Conservation (phyloP, 1,139 yeast genomes). For the Saccharomyces uvarum region DNA sequence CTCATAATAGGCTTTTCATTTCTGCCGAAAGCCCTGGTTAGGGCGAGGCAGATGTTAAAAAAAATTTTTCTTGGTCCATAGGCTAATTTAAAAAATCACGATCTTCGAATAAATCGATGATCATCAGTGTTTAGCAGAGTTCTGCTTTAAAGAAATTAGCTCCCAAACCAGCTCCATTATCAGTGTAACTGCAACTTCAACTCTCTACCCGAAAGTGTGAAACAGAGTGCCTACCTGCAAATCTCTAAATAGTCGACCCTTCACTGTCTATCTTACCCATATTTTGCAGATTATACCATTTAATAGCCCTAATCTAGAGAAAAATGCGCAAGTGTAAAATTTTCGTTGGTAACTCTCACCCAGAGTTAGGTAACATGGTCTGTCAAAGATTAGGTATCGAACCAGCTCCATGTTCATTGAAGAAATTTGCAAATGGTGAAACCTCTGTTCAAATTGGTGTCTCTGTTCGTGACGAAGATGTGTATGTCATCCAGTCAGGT, state of each 20-base stretch:
- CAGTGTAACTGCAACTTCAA: neutral
- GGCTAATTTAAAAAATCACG: neutral
- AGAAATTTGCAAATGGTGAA: slow-evolving; percentile 93
- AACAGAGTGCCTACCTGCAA: neutral
- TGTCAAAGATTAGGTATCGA: slow-evolving; percentile 87
- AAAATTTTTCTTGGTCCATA: neutral
- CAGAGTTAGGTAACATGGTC: slow-evolving; percentile 82
- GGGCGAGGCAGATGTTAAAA: neutral
- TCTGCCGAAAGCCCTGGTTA: neutral
- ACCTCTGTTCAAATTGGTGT: slow-evolving; percentile 93
- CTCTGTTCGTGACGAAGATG: slow-evolving; percentile 92
- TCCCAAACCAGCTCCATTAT: neutral
- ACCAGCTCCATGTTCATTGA: slow-evolving; percentile 89
- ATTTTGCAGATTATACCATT: neutral
- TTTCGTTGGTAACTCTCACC: slow-evolving; percentile 93
- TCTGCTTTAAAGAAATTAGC: neutral
- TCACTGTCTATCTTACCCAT: neutral
- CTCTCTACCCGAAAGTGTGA: neutral
- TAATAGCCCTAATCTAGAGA: slow-evolving; percentile 2
- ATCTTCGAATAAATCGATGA: neutral
- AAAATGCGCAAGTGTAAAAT: slow-evolving; percentile 92
- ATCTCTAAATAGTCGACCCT: neutral
- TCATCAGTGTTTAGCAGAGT: neutral
- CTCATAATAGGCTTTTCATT: neutral
- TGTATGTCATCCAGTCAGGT: slow-evolving; percentile 90